These are phyloP conservation scores for Lojkania enalia DNA, from an alignment of 2,329 filamentous ascomycete species.

Conservation along the genomic window DNA sequence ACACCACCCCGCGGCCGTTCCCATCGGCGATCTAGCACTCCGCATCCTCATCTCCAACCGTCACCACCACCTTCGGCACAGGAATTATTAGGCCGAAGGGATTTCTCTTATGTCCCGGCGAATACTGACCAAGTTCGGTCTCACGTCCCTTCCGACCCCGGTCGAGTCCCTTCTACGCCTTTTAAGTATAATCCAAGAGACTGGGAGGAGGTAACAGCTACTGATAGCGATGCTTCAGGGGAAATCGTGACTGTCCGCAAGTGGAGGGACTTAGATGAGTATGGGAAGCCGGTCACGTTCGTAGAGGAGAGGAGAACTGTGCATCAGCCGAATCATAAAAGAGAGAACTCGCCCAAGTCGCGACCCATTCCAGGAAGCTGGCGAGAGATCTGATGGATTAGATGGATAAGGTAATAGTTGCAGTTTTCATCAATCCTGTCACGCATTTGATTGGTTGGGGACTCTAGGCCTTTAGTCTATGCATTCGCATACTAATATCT, in stretches of 20 bases:
- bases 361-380: too few relatives aligned
- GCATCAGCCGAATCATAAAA: too few relatives aligned
- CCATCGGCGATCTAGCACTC: neutral
- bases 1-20: conserved; percentile 3
- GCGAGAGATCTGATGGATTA: too few relatives aligned
- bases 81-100: too few relatives aligned
- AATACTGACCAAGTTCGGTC: conserved; percentile 1
- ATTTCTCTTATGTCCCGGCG: too few relatives aligned
- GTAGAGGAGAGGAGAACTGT: conserved; percentile 26
- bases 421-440: too few relatives aligned
- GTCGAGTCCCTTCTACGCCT: conserved; percentile 3
- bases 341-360: too few relatives aligned
- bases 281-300: conserved; percentile 30
- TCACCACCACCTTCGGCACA: conserved; percentile 1
- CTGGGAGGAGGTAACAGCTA: conserved; percentile 30
- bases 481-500: too few relatives aligned
- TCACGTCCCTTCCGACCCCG: conserved; percentile 14
- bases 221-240: conserved; percentile 25
- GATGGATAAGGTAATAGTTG: too few relatives aligned
- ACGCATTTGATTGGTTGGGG: too few relatives aligned
- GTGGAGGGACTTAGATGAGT: conserved; percentile 36
- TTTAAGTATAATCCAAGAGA: conserved; percentile 15
- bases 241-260: conserved; percentile 23
- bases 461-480: too few relatives aligned
- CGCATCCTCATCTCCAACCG: neutral